Base-by-base conservation (phyloP, 768 basidiomycete species). In the Paxillus ammoniavirescens region DNA sequence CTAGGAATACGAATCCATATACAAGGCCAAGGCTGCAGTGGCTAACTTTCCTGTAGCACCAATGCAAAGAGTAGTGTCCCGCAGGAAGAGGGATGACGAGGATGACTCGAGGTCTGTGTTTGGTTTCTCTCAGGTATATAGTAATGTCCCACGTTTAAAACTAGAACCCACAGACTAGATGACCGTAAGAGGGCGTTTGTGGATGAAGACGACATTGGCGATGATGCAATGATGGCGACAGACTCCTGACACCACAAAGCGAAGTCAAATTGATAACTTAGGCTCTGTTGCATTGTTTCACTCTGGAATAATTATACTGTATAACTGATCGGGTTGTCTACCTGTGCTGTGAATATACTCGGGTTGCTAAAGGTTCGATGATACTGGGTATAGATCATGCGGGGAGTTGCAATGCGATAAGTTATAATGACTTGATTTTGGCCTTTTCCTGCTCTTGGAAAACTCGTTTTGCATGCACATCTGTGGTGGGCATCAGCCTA, bases 1-100 rank as follows among this genome's bases (percentile, higher is more conserved):
- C 40, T 42, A 94, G 92, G 93, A 94, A 75, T 96, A 94, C 59
- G 91, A 95, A 70, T 89, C 92, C 4, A 96, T 96, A 65, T 91
- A 94, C 67, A 85, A 82, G 61, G 93, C 93, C 8, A 82, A 75
- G 51, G 75, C 82, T 21, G 89, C 89, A 0, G 78, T 92, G 31
- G 82, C 83, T 5, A 71, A 75, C 3, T 87, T 81, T 61, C 84
- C 84, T 0, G 58, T 67, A 13, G 72, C 69, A 30, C 64, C 67
- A 3, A 61, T 65, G 47, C 74, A 77, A 49, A 74, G 78, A 49
- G 65, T 74, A 8, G 77, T 77, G 2, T 69, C 78, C 10, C 74
- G 81, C 52, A 81, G 90, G 61, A 92, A 92, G 66, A 78, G 91
- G 36, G 82, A 78, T 18, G 86, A 89, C 10, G 89, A 89, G 44